These are phyloP conservation scores for Cornus suecica DNA, from an alignment of 148 eudicot species.

Conservation along the genomic window DNA sequence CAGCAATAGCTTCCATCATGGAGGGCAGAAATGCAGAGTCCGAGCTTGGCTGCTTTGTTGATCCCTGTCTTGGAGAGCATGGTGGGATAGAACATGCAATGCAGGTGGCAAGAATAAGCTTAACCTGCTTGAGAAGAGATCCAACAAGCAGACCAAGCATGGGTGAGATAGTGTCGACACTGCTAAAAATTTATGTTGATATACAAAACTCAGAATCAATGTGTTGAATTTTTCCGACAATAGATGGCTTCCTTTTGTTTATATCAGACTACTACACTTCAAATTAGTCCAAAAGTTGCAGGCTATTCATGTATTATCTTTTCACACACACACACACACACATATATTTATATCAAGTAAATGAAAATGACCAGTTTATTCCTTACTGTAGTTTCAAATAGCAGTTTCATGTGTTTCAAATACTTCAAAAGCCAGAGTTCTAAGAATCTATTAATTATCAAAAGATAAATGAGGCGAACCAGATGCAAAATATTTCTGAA, in stretches of 20 bases:
- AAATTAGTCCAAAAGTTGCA: too few species aligned
- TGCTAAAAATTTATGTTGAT: conserved; percentile 22
- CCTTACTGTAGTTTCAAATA: too few species aligned
- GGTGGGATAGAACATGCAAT: conserved; percentile 18
- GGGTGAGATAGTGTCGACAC: conserved; percentile 31
- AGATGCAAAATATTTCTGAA: too few species aligned
- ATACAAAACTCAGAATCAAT: background rate
- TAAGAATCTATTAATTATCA: too few species aligned
- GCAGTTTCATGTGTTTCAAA: too few species aligned
- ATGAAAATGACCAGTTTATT: too few species aligned
- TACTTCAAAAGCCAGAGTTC: too few species aligned
- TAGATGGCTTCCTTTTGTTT: background rate
- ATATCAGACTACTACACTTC: background rate
- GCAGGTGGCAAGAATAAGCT: conserved; percentile 28
- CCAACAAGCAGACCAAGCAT: conserved; percentile 37
- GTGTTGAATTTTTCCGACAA: background rate
- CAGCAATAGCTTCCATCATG: conserved; percentile 9
- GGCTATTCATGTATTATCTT: too few species aligned
- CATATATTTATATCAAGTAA: too few species aligned
- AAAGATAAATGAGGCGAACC: too few species aligned
- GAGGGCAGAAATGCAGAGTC: conserved; percentile 23
- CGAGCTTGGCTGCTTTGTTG: conserved; percentile 17
- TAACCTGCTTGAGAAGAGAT: conserved; percentile 30
- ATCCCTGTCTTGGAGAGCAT: conserved; percentile 16
- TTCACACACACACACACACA: too few species aligned